These are phyloP conservation scores for Euphorbia corollata DNA, from an alignment of 441 rosid species.

Conservation along the genomic window DNA sequence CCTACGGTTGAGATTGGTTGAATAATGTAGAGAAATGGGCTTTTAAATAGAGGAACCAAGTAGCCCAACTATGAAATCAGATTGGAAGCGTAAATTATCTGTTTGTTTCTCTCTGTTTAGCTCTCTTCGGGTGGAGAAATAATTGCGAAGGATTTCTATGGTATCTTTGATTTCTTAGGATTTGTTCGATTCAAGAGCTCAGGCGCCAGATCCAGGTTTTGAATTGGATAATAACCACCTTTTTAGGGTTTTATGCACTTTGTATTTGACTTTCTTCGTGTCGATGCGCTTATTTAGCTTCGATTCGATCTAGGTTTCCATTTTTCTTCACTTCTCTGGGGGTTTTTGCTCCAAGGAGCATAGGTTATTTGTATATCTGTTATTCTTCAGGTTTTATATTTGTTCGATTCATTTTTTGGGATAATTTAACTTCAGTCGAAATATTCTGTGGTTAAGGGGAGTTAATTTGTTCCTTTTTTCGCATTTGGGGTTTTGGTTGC, in stretches of 20 bases:
- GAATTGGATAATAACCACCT: conserved; percentile 28
- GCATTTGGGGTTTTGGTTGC: neutral
- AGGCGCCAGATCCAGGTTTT: conserved; percentile 44
- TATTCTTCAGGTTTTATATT: conserved; percentile 5
- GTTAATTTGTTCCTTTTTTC: neutral
- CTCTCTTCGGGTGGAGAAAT: conserved; percentile 14
- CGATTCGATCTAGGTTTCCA: conserved; percentile 34
- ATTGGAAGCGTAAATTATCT: neutral
- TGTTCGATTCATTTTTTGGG: neutral
- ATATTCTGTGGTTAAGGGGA: neutral
- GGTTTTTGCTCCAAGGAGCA: conserved; percentile 21
- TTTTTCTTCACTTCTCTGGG: neutral
- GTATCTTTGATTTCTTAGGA: conserved; percentile 16
- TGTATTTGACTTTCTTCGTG: conserved; percentile 9
- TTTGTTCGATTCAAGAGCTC: conserved; percentile 24
- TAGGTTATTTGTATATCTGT: conserved; percentile 17
- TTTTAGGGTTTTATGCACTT: conserved; percentile 29
- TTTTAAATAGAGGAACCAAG: conserved; percentile 39
- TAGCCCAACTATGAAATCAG: conserved; percentile 17
- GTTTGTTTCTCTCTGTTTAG: conserved; percentile 11
- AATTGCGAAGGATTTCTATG: conserved; percentile 15
- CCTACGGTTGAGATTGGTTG: conserved; percentile 41
- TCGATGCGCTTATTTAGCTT: conserved; percentile 27
- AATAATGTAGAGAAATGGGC: conserved; percentile 25
- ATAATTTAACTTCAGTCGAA: neutral